Evolutionary conservation across 495 filamentous ascomycete genomes (phyloP), one percentile per base, ranked within the genome.

Genomic region (Penicillium canariense): DNA sequence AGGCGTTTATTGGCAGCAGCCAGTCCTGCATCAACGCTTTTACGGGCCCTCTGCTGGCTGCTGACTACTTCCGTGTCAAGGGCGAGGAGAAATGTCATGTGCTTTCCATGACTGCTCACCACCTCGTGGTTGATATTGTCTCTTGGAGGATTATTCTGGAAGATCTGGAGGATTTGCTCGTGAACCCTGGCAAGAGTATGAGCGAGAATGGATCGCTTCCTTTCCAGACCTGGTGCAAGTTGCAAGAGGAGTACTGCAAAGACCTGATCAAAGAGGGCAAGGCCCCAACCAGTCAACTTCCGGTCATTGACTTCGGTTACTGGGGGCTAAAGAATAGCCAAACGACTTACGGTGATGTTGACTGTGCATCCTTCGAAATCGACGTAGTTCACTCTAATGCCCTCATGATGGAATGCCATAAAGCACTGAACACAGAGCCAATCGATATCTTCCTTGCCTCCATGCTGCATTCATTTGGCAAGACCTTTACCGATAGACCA

Each of bases 121-220:
- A 89, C 56, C 66, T 88, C 1, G 84, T 86, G 3, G 77, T 89
- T 26, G 87, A 90, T 54, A 79, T 87, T 26, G 81, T 86, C 8
- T 89, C 87, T 0, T 89, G 85, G 86, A 74, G 81, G 17, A 75
- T 87, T 17, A 82, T 90, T 7, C 71, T 87, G 12, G 75, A 85
- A 45, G 87, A 90, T 47, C 53, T 89, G 34, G 86, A 88, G 55
- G 80, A 86, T 15, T 53, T 87, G 1, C 62, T 90, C 4, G 55
- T 75, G n/a, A 74, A 76, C 36, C 75, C 79, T 0, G 56, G 62
- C 8, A 65, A 65, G 50, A 40, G 55, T 1, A 36, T 60, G 15
- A 62, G 62, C 4, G 72, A 75, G 1, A 61, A 65, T 32, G 53
- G 48, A 5, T 78, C 74, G 8, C 74, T 87, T 50, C 80, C 86